Conservation (phyloP, 345 rosid species). For the Eucalyptus cloeziana region DNA sequence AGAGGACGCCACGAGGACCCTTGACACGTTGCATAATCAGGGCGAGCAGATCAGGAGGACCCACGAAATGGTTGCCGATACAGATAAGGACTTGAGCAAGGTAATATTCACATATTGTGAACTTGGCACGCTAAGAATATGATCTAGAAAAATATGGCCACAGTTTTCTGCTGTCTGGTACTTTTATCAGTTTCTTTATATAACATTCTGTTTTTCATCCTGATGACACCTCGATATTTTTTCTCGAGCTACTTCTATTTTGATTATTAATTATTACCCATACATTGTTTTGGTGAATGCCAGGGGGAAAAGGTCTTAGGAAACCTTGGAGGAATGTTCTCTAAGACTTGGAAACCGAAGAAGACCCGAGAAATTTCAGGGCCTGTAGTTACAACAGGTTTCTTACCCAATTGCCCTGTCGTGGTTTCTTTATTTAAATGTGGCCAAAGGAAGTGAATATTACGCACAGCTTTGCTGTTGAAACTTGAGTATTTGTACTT, state of each 20-base stretch:
- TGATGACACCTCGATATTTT: neutral
- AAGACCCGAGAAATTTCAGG: slow-evolving; percentile 58
- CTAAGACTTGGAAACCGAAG: slow-evolving; percentile 93
- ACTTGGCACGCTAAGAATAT: neutral
- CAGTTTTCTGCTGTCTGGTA: neutral
- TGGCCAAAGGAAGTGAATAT: neutral
- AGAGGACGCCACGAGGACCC: slow-evolving; percentile 68
- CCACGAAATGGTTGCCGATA: slow-evolving; percentile 55
- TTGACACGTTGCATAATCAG: slow-evolving; percentile 72
- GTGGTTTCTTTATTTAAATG: neutral
- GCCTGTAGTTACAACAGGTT: slow-evolving; percentile 63
- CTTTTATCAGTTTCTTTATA: neutral
- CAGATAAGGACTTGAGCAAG: slow-evolving; percentile 74
- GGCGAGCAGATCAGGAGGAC: slow-evolving; percentile 86
- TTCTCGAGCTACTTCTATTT: neutral
- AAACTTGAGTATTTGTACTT: neutral
- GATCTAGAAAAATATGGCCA: neutral
- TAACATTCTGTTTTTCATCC: neutral
- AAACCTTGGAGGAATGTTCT: slow-evolving; percentile 90
- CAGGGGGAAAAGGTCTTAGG: slow-evolving; percentile 95
- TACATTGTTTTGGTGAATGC: neutral
- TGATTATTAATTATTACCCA: neutral
- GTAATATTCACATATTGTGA: slow-evolving; percentile 9
- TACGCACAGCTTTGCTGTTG: neutral
- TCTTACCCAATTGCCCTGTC: neutral